phyloP scores from a whole-genome alignment of 192 early-diverging fungal species.

The Coemansia sp. region DNA sequence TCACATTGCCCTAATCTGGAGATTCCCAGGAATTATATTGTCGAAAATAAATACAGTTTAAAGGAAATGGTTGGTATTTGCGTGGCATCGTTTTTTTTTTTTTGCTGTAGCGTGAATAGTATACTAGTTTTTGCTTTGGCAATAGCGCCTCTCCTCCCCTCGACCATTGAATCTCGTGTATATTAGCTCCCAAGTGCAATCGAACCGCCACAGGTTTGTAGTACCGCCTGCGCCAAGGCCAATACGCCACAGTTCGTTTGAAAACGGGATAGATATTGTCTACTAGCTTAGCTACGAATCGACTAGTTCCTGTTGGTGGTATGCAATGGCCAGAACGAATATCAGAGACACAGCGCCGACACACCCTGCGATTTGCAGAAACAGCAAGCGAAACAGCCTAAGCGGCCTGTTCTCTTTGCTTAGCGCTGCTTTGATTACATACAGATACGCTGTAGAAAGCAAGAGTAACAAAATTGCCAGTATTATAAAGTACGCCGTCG shows the following conservation, averaged over 20 bases:
- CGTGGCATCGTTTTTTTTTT: too few species aligned
- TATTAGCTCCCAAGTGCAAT: neutral
- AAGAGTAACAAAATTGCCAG: conserved; percentile 25
- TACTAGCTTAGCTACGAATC: neutral
- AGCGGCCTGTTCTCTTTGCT: conserved; percentile 21
- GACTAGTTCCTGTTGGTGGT: neutral
- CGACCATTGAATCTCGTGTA: too few species aligned
- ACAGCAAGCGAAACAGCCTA: conserved; percentile 22
- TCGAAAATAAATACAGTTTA: too few species aligned
- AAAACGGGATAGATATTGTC: neutral
- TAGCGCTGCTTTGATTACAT: conserved; percentile 18
- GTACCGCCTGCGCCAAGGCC: neutral
- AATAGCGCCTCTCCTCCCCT: neutral
- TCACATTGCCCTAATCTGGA: too few species aligned
- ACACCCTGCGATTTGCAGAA: conserved; percentile 29
- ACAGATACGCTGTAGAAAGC: conserved; percentile 28
- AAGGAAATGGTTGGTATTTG: too few species aligned
- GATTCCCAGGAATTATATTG: too few species aligned
- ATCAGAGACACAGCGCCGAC: conserved; percentile 34
- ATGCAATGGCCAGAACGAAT: conserved; percentile 32
- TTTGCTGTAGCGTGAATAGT: neutral
- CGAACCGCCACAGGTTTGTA: neutral
- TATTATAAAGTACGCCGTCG: conserved; percentile 26
- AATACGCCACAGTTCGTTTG: neutral
- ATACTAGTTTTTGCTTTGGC: neutral